Percentiles rank a stretch among this genome's conserved stretches.
phyloP scores from a whole-genome alignment of 1,139 yeast species.

The Magnusiomyces starmeri region DNA sequence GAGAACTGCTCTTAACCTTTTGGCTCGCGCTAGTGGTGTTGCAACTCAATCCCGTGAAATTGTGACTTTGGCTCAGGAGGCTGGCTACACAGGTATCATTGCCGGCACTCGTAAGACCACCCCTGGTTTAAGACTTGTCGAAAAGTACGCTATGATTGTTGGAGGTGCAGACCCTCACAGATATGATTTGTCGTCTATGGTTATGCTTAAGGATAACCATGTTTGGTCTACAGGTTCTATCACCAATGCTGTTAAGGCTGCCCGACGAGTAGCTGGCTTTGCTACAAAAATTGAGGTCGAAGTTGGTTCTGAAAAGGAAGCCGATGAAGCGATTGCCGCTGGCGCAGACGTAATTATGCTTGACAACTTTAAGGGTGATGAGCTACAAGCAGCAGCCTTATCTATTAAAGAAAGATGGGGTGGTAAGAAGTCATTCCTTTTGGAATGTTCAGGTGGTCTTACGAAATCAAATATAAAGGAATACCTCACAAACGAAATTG shows the following conservation, averaged over 20 bases:
- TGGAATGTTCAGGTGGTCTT: constrained; percentile 92
- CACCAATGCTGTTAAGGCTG: constrained; percentile 69
- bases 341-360: constrained; percentile 97
- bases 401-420: constrained; percentile 53
- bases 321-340: constrained; percentile 84
- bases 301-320: constrained; percentile 75
- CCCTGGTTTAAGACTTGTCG: constrained; percentile 82
- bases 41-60: constrained; percentile 67
- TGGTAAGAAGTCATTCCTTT: constrained; percentile 44
- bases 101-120: constrained; percentile 99
- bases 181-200: constrained; percentile 88
- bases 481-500: constrained; percentile 72
- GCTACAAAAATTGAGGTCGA: constrained; percentile 89
- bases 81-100: constrained; percentile 76
- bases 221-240: constrained; percentile 89
- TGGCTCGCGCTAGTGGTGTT: constrained; percentile 80
- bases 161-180: constrained; percentile 95
- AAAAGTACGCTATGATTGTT: constrained; percentile 89
- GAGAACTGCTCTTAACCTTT: constrained; percentile 73
- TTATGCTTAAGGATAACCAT: constrained; percentile 93
- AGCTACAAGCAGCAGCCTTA: constrained; percentile 57
- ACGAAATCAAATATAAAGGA: constrained; percentile 57
- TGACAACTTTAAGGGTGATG: constrained; percentile 74
- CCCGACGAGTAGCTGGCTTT: constrained; percentile 80
- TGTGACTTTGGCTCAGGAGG: constrained; percentile 51